Conservation (phyloP, 768 basidiomycete genomes). For the Pisolithus orientalis region DNA sequence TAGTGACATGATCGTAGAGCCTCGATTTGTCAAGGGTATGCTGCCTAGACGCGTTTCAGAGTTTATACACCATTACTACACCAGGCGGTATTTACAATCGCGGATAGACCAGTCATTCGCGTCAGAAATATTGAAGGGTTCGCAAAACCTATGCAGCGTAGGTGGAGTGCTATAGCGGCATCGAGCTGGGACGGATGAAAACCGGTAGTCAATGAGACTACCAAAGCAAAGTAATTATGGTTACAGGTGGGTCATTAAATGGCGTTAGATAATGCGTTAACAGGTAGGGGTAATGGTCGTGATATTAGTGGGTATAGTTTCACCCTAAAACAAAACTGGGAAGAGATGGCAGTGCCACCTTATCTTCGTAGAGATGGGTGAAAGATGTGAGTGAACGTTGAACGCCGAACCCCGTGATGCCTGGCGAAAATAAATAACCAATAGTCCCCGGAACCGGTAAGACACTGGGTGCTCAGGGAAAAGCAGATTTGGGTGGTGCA, state of each 20-base stretch:
- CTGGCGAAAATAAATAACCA: constrained; percentile 15
- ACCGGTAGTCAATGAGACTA: constrained; percentile 1
- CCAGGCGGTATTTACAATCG: constrained; percentile 3
- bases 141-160: background rate
- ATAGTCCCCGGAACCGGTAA: constrained; percentile 2
- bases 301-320: constrained; percentile 29
- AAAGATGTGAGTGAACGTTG: constrained; percentile 3
- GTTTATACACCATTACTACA: constrained; percentile 17
- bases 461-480: constrained; percentile 16
- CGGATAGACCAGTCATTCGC: background rate
- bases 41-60: constrained; percentile 7
- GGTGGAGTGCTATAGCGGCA: background rate
- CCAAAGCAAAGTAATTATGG: constrained; percentile 17
- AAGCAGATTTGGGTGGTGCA: constrained; percentile 46
- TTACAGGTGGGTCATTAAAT: constrained; percentile 22
- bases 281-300: constrained; percentile 22
- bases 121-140: constrained; percentile 4
- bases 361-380: background rate
- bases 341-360: constrained; percentile 7
- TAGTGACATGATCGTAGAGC: background rate
- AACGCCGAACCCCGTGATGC: constrained; percentile 3
- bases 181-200: constrained; percentile 4
- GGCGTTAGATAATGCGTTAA: constrained; percentile 17
- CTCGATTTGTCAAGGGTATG: background rate
- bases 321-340: constrained; percentile 9